Evolutionary conservation across 2,329 filamentous ascomycete genomes (phyloP).

Genomic region (Talaromyces sp.): DNA sequence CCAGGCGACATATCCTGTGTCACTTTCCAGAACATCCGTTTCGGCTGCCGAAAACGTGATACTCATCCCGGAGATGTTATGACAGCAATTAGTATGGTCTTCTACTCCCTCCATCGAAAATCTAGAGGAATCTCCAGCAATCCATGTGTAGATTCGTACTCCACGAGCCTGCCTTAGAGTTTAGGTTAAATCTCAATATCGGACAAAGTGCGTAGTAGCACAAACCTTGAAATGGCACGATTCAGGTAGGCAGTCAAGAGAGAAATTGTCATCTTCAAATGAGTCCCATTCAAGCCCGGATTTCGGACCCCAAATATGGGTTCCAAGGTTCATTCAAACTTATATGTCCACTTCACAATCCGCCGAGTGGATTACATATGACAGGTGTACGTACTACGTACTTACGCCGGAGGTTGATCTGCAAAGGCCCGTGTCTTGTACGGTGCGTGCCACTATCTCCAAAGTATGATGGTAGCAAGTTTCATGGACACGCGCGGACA

Average conservation of each 20-base stretch:
- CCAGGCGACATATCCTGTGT: background rate
- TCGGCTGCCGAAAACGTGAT: background rate
- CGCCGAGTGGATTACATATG: background rate
- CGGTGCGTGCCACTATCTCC: background rate
- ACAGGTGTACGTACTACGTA: background rate
- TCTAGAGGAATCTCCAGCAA: background rate
- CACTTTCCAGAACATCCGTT: background rate
- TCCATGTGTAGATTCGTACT: background rate
- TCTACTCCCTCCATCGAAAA: background rate
- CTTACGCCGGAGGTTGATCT: background rate
- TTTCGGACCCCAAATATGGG: background rate
- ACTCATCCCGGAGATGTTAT: background rate
- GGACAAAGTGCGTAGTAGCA: background rate
- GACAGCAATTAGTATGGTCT: background rate
- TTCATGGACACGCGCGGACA: background rate
- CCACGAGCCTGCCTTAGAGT: background rate
- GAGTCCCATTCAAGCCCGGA: background rate
- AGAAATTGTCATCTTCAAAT: background rate
- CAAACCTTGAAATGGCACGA: background rate
- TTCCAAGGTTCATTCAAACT: background rate
- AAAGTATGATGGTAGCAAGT: background rate
- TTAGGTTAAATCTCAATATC: background rate
- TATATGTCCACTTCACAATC: background rate
- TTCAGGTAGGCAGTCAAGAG: background rate
- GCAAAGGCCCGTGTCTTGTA: background rate